A percentile compares a stretch with the other conserved stretches of the same genome.
phyloP scores from a whole-genome alignment of 2,329 filamentous ascomycete genomes.

The Capronia americana region DNA sequence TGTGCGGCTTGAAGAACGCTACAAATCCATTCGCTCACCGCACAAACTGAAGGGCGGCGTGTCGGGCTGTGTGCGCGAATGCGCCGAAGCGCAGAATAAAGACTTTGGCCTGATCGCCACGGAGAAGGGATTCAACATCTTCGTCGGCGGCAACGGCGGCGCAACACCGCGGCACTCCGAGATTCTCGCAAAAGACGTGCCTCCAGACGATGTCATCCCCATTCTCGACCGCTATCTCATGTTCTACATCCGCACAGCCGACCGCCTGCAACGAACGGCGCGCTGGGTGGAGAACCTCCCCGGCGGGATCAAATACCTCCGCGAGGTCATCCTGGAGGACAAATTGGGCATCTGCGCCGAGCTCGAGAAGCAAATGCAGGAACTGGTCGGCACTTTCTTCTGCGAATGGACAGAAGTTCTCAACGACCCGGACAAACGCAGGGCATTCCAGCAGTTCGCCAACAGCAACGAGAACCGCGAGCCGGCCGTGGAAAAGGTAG shows the following conservation, averaged over 20 bases:
- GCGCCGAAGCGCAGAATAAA: constrained; percentile 90
- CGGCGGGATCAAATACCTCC: constrained; percentile 81
- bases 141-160: constrained; percentile 87
- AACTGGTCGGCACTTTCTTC: constrained; percentile 82
- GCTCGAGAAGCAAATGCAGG: constrained; percentile 86
- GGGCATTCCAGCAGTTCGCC: constrained; percentile 80
- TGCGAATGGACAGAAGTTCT: constrained; percentile 91
- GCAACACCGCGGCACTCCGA: constrained; percentile 83
- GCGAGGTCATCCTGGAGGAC: constrained; percentile 82
- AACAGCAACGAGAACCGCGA: constrained; percentile 77
- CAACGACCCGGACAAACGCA: constrained; percentile 68
- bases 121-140: constrained; percentile 92
- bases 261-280: constrained; percentile 86
- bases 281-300: constrained; percentile 85
- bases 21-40: constrained; percentile 86
- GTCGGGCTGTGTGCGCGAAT: constrained; percentile 89
- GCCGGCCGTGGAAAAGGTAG: constrained; percentile 69
- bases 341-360: constrained; percentile 83
- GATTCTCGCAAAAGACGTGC: constrained; percentile 83
- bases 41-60: constrained; percentile 94
- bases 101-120: constrained; percentile 93
- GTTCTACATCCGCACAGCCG: constrained; percentile 92
- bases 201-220: constrained; percentile 79
- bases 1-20: constrained; percentile 83
- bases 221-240: constrained; percentile 88